Evolutionary conservation across 345 rosid species (phyloP), one percentile per base, ranked within the genome.

Genomic region (Chamaenerion angustifolium): DNA sequence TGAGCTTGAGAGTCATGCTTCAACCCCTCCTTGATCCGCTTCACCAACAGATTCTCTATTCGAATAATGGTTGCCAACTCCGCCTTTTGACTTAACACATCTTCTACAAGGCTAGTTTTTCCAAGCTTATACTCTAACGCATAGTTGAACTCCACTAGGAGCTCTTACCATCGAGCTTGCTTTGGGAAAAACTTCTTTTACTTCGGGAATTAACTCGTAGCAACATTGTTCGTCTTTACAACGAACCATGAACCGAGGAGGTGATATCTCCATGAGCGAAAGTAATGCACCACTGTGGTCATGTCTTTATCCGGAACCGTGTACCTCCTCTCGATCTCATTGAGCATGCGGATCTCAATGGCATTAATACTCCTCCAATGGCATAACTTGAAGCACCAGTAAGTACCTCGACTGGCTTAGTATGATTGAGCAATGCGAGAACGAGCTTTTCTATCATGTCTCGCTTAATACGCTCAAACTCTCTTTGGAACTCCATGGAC

Each of bases 241-340:
- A n/a, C n/a, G n/a, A n/a, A n/a, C n/a, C n/a, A n/a, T n/a, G n/a
- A n/a, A n/a, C n/a, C 43, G 10, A 45, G 14, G 12, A 55, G 42
- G n/a, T 52, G 42, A 17, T 21, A 41, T 12, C 45, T 3, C 51
- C 7, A 17, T 2, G 11, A 31, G 3, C 4, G 0, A 59, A n/a
- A 13, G 14, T 37, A 43, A 0, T 51, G 44, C 8, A 51, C 11
- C 1, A 59, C 6, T 0, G 11, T 11, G 0, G 11, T 51, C 63
- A 51, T 51, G 0, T 44, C 51, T 1, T 59, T 45, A 11, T 59
- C 51, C 11, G 43, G 51, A 8, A 43, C 42, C 11, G 18, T 54
- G 16, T 54, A 23, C 21, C 16, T 12, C n/a, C n/a, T 14, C 12
- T 59, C n/a, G 0, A 3, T 37, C 4, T 43, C 35, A 8, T 43